Percentiles rank a stretch among this genome's conserved stretches.
Evolutionary conservation across 2,329 filamentous ascomycete species (phyloP).

Genomic region (Trichophaea hybrida): DNA sequence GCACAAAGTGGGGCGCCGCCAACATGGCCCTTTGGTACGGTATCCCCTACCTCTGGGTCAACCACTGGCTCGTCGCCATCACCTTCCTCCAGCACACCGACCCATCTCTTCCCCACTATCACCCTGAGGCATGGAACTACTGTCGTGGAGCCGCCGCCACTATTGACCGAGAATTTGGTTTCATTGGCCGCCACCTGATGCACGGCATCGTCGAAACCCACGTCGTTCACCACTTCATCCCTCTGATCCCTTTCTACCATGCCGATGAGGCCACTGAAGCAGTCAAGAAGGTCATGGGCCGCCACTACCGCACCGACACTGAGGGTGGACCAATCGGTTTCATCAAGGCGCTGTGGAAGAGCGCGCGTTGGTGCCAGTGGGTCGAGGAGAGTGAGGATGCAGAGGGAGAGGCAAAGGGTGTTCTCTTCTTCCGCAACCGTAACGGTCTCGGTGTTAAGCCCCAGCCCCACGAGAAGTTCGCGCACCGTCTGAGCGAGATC

Average conservation of each 20-base stretch:
- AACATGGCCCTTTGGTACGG: constrained; percentile 94
- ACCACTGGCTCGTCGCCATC: constrained; percentile 98
- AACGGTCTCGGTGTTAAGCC: constrained; percentile 63
- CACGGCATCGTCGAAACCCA: constrained; percentile 97
- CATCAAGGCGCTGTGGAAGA: constrained; percentile 66
- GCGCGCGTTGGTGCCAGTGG: constrained; percentile 83
- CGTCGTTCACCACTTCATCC: constrained; percentile 95
- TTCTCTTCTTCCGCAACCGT: constrained; percentile 89
- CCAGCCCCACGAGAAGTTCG: constrained; percentile 7
- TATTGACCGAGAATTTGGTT: constrained; percentile 93
- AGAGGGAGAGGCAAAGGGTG: constrained; percentile 62
- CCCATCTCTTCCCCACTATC: constrained; percentile 84
- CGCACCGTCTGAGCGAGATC: not conserved
- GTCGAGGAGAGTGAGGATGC: constrained; percentile 82
- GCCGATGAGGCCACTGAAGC: constrained; percentile 88
- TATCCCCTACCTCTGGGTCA: constrained; percentile 89
- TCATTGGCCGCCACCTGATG: constrained; percentile 77
- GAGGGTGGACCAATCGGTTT: constrained; percentile 68
- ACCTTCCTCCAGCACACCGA: constrained; percentile 97
- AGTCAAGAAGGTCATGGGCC: constrained; percentile 88
- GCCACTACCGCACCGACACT: constrained; percentile 78
- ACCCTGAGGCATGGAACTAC: constrained; percentile 74
- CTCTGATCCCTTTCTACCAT: constrained; percentile 90
- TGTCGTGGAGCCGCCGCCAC: constrained; percentile 86
- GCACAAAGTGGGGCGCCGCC: constrained; percentile 62